Evolutionary conservation across 2,329 filamentous ascomycete genomes (phyloP).

Genomic region (Magnaporthiopsis rhizophila): DNA sequence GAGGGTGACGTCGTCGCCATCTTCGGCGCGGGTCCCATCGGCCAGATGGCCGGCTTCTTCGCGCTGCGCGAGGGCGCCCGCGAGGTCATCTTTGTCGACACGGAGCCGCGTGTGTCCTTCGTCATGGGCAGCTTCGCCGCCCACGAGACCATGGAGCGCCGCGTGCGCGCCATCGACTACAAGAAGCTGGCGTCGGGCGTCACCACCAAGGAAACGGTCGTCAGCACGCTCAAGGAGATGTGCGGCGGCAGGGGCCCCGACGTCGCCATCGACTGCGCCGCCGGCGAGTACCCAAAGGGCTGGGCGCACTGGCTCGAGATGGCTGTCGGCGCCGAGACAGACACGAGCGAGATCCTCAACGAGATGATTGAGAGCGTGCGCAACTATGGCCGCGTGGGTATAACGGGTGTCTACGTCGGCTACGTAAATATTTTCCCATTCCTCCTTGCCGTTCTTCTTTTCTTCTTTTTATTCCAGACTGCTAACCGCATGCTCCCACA

Average conservation of each 20-base stretch:
- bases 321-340: constrained; percentile 64
- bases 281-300: constrained; percentile 54
- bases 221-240: constrained; percentile 65
- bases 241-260: constrained; percentile 67
- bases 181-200: constrained; percentile 50
- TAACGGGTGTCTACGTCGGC: constrained; percentile 64
- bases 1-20: constrained; percentile 70
- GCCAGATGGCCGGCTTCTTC: constrained; percentile 76
- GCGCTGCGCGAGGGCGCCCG: constrained; percentile 64
- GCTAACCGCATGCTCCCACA: constrained; percentile 18
- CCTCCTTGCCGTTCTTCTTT: neutral
- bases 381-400: constrained; percentile 64
- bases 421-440: constrained; percentile 33
- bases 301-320: constrained; percentile 54
- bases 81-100: constrained; percentile 73
- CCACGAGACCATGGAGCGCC: constrained; percentile 27
- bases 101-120: constrained; percentile 60
- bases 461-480: neutral
- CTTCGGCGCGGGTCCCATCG: constrained; percentile 80
- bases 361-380: constrained; percentile 71
- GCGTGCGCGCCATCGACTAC: constrained; percentile 64
- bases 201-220: constrained; percentile 53
- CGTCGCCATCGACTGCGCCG: constrained; percentile 59
- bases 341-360: constrained; percentile 73
- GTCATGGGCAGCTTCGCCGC: constrained; percentile 53